Base-by-base conservation (phyloP, 2,329 filamentous ascomycete genomes). In the Pyrenophora seminiperda region DNA sequence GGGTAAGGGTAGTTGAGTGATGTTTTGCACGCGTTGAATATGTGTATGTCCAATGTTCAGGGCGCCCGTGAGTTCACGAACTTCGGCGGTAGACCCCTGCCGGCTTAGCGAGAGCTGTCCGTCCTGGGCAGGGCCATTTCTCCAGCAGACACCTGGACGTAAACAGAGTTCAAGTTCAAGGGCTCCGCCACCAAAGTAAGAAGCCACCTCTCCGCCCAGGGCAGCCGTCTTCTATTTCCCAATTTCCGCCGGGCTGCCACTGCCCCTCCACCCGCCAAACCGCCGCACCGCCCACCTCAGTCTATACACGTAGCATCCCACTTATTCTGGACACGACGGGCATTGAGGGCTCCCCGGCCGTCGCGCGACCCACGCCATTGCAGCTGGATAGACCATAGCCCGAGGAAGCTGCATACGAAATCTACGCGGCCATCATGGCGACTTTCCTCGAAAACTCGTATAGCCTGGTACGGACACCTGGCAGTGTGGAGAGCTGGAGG, bases 371-470 rank as follows among this genome's bases (percentile, higher is more conserved):
- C 58, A 59, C 52, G 56, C 59, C 53, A 66, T 61, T 63, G 64
- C 54, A 54, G 56, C 54, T 32, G 43, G 53, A 57, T 18, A 53
- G 27, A 47, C 42, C 31, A 37, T 22, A 46, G 2, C 36, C 36
- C 47, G 33, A 34, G 41, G 39, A 29, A 29, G 52, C 42, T 29
- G 49, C 41, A 27, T 14, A 42, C 17, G 50, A 31, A 27, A 32
- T 24, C 47, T 47, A 51, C 15, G 24, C 56, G 43, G 56, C 72
- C 82, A 88, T 64, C 77, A 99, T 97, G 93, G 88, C 93, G 78
- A 88, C 89, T 64, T 97, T 96, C 75, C 84, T 97, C 58, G 94
- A 99, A 74, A 89, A 90, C 75, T 84, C 94, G 61, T 99, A 97
- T 83, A 97, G 91, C 77, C 79, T 99, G 78, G 91, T 73, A 69